Base-by-base conservation (phyloP, 2,329 filamentous ascomycete genomes). In the Thelonectria discophora region DNA sequence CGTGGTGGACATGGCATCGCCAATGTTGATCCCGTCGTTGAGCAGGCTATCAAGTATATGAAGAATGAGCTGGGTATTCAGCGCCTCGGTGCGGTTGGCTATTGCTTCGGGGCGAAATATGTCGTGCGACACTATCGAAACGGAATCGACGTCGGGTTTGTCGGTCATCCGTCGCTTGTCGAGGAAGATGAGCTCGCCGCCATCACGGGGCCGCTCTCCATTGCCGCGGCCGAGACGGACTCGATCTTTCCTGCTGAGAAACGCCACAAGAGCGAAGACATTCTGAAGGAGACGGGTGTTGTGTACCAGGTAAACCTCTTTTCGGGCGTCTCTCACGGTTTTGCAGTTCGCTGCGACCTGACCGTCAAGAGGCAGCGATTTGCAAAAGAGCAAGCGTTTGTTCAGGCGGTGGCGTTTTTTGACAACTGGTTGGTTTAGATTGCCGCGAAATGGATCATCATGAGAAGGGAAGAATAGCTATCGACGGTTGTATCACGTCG, bases 131-230 rank as follows among this genome's bases (percentile, higher is more conserved):
- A 88, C 79, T 82, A 82, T 76, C 80, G 82, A 55, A 73, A 81
- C 58, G 87, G 87, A 64, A 82, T 94, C 65, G 82, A 91, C 51
- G 90, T 85, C 55, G 92, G 90, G 37, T 95, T 84, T 77, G 78
- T 86, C n/a, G 92, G 91, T 1, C 92, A 95, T 76, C 92, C 92
- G 0, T 90, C 87, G 20, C 93, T 93, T 69, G 86, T 95, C 32
- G 81, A 86, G 5, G 80, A 87, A 61, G 85, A 86, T 2, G 90
- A 93, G 77, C 83, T 93, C 48, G 79, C 79, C 13, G 84, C 82
- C 48, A 88, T 93, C 69, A 80, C 81, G 15, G 87, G 86, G 0
- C 90, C 90, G 0, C 77, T 92, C 5, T 88, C 88, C 52, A 91
- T 93, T 70, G 82, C 88, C 43, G 88, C 83, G 4, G 82, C 81